Evolutionary conservation across 2,329 filamentous ascomycete genomes (phyloP), one percentile per base, ranked within the genome.

Genomic region (Phaeosphaeria sp.): DNA sequence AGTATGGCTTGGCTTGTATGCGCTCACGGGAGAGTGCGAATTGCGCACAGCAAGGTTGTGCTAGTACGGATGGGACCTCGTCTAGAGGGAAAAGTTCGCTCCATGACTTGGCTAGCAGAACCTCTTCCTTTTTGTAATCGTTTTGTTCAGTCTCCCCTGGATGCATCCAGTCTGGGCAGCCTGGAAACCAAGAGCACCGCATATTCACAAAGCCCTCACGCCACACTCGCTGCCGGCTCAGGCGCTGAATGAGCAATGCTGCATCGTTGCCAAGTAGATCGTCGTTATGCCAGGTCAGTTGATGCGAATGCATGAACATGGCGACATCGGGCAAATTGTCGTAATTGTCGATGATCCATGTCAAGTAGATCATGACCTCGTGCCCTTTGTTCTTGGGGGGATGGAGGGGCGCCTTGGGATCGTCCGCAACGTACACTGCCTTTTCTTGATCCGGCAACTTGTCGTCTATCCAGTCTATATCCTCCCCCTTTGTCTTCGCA

Each of bases 11-110:
- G 1, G 81, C 77, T 10, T 77, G 82, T 52, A 89, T 85, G 3
- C 85, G 81, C 43, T 87, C 84, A 2, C 82, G 76, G 6, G 83
- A 85, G 3, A 89, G 73, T 9, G 86, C 87, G 65, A 89, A 89
- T 63, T 89, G 87, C 1, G 84, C 85, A 67, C 87, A 89, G 70
- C 87, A 89, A 3, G 87, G 84, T 62, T 88, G 85, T 1, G 85
- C 82, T 0, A 89, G 79, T 0, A 86, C 81, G 1, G 67, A 63
- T 0, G 82, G 82, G 1, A 84, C 74, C 11, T 76, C 73, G 50
- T 82, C 80, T 5, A 79, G 63, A 1, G 82, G 82, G 61, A 84
- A 84, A 0, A 84, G 64, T 61, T 82, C 77, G 43, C 73, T 72
- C 81, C 81, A 84, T 0, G 74, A 75, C 41, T 79, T 77, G 0